Conservation (phyloP, 1,284 basidiomycete species). For the Trichosporon inkin region DNA sequence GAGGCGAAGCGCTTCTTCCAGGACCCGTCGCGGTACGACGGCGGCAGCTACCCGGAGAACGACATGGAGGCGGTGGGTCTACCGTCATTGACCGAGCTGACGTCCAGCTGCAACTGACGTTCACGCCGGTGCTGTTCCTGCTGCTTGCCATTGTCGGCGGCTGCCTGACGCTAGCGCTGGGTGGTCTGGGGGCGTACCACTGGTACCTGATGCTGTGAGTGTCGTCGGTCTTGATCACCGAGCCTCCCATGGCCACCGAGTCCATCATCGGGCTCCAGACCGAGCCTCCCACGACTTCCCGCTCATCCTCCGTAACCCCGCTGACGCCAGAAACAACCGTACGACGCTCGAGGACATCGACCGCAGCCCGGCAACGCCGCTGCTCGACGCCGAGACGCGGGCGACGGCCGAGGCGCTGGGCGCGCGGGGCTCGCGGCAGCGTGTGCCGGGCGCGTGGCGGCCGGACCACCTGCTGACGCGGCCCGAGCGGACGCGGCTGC, state of each 20-base stretch:
- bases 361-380: slow-evolving; percentile 57
- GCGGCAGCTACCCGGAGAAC: slow-evolving; percentile 1
- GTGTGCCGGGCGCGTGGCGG: slow-evolving; percentile 41
- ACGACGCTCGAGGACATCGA: slow-evolving; percentile 77
- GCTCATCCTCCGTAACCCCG: not conserved
- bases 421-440: slow-evolving; percentile 11
- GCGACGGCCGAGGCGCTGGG: slow-evolving; percentile 14
- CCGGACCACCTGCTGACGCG: slow-evolving; percentile 69
- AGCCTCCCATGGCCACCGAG: no score
- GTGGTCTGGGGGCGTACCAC: slow-evolving; percentile 72
- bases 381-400: slow-evolving; percentile 27
- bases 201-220: slow-evolving; percentile 67
- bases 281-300: not conserved
- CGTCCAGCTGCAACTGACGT: slow-evolving; percentile 54
- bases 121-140: slow-evolving; percentile 65
- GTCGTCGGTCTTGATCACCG: no score
- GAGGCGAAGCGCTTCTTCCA: slow-evolving; percentile 66
- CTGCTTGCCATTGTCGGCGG: slow-evolving; percentile 61
- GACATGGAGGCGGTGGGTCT: slow-evolving; percentile 8
- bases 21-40: slow-evolving; percentile 40
- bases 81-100: slow-evolving; percentile 10
- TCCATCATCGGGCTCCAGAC: no score
- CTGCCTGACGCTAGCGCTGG: slow-evolving; percentile 65
- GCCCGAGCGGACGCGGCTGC: slow-evolving; percentile 64
- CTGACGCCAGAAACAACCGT: slow-evolving; percentile 65